Base-by-base conservation (phyloP, 306 rosid genomes). In the Pachyrhizus erosus region DNA sequence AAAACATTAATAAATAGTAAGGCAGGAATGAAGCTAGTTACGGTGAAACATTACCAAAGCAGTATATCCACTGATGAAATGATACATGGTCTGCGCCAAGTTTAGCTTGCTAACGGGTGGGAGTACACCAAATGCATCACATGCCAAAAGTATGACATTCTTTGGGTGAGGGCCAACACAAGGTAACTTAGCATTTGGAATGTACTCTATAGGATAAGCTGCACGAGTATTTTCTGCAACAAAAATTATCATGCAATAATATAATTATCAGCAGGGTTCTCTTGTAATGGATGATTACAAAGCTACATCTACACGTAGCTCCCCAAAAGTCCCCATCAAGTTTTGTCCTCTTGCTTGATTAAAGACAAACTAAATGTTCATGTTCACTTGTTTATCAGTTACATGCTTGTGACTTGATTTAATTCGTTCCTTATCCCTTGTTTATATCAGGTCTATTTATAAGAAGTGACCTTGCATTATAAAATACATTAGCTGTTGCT, bases 41-140 rank as follows among this genome's bases (percentile, higher is more conserved):
- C 12, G 24, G 58, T 31, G 83, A 79, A 51, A 29, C 29, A 78
- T 79, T 94, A 94, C 98, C 97, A 94, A 80, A 52, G 98, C 97
- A 40, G 98, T 94, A 60, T 92, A 94, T 79, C 97, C 97, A 40
- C 98, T 94, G 89, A 94, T 94, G 85, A 94, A 94, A 78, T 94
- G 98, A 75, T 94, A 94, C 98, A 94, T 94, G 40, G 98, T 92
- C 86, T 92, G 98, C 9, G 97, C 94, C 73, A 94, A 51, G 90
- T 48, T 92, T 49, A 94, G 85, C 87, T 90, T 94, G 88, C 98
- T 94, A 54, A 92, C 94, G 15, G 97, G 98, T 55, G 97, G 97
- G 51, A 94, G 98, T 70, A 94, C 97, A 9, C 97, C 98, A 78
- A 92, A 94, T 5, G 98, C 97, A 9, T 94, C 98, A 74, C 98